Evolutionary conservation across 2,329 filamentous ascomycete genomes (phyloP).

Genomic region (Rhynchosporium graminicola): DNA sequence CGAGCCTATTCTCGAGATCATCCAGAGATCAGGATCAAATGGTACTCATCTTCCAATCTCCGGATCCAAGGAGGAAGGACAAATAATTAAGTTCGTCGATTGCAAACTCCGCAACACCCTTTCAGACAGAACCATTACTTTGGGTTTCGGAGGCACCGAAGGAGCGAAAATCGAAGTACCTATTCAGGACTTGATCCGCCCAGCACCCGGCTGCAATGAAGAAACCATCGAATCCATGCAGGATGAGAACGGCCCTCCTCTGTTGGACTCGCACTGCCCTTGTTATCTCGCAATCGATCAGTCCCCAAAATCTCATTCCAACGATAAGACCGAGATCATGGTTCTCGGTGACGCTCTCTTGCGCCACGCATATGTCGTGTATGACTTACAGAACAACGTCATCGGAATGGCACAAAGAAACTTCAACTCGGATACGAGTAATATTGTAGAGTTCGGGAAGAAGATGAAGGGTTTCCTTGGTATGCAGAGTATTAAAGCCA

Average conservation of each 20-base stretch:
- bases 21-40: background rate
- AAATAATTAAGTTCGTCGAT: background rate
- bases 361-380: conserved; percentile 55
- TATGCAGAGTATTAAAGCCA: too few relatives aligned
- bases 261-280: background rate
- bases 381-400: conserved; percentile 52
- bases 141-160: background rate
- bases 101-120: background rate
- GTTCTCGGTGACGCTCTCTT: conserved; percentile 54
- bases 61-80: background rate
- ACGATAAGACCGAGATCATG: background rate
- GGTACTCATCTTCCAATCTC: background rate
- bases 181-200: background rate
- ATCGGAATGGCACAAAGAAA: conserved; percentile 52
- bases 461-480: background rate
- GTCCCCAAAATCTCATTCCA: background rate
- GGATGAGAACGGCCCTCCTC: background rate
- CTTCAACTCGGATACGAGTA: conserved; percentile 41
- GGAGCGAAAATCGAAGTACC: background rate
- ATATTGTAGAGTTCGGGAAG: conserved; percentile 28
- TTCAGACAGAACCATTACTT: background rate
- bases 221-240: background rate
- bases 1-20: background rate
- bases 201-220: background rate
- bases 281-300: background rate